Percentiles rank a stretch among this genome's conserved stretches.
Evolutionary conservation across 2,329 filamentous ascomycete species (phyloP).

Genomic region (Dactylellina haptotyla): DNA sequence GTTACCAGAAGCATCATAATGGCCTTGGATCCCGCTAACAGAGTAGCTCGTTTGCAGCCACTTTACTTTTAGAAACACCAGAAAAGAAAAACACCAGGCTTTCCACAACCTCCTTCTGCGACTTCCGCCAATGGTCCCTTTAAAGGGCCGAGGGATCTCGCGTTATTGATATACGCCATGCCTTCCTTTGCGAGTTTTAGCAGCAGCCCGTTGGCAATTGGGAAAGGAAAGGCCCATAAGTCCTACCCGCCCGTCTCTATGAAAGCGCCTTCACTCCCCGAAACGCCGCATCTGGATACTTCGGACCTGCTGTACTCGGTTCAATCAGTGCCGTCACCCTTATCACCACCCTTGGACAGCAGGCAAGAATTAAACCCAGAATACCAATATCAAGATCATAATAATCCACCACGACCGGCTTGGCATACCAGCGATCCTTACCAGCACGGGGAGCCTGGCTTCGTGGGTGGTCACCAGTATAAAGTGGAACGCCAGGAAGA

Average conservation of each 20-base stretch:
- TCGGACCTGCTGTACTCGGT: conserved; percentile 52
- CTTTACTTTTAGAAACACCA: conserved; percentile 27
- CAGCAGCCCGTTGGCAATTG: conserved; percentile 43
- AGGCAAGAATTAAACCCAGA: neutral
- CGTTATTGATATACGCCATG: conserved; percentile 38
- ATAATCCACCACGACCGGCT: conserved; percentile 27
- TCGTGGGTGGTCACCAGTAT: conserved; percentile 50
- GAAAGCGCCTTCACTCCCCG: conserved; percentile 51
- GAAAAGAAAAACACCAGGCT: neutral
- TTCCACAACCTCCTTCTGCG: neutral
- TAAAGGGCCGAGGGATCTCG: conserved; percentile 49
- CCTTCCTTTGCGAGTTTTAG: conserved; percentile 54
- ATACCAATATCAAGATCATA: conserved; percentile 5
- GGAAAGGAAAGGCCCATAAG: conserved; percentile 40
- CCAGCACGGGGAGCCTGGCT: conserved; percentile 25
- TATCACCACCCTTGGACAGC: conserved; percentile 41
- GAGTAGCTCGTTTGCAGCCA: conserved; percentile 1
- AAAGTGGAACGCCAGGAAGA: conserved; percentile 49
- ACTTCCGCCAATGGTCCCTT: conserved; percentile 37
- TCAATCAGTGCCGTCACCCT: conserved; percentile 43
- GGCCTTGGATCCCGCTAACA: conserved; percentile 23
- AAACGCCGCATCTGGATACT: conserved; percentile 49
- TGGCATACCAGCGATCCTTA: conserved; percentile 42
- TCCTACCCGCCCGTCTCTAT: conserved; percentile 52
- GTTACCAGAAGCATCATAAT: conserved; percentile 46